Evolutionary conservation across 1,139 yeast genomes (phyloP).

Genomic region (Candida smagusa): DNA sequence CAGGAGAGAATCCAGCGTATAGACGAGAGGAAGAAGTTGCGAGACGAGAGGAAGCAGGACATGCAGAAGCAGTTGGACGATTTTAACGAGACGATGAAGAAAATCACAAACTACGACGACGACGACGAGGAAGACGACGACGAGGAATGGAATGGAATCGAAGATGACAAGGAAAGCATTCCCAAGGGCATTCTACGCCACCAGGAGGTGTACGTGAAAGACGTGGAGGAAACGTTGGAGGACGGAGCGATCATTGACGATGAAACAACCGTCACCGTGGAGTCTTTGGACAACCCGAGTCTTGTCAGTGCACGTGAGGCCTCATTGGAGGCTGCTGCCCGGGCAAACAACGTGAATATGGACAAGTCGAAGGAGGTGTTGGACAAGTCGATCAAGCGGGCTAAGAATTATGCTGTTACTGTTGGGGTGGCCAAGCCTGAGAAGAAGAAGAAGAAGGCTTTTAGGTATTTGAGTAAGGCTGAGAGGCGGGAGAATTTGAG

Average conservation of each 20-base stretch:
- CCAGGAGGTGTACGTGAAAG: constrained; percentile 44
- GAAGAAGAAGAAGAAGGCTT: constrained; percentile 67
- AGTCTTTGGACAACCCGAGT: constrained; percentile 49
- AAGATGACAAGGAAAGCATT: constrained; percentile 8
- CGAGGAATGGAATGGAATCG: constrained; percentile 11
- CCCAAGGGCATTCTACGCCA: constrained; percentile 41
- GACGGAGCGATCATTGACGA: constrained; percentile 46
- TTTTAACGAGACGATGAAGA: constrained; percentile 54
- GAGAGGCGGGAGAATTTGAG: constrained; percentile 69
- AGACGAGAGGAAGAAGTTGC: constrained; percentile 69
- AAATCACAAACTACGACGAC: constrained; percentile 31
- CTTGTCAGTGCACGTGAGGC: constrained; percentile 28
- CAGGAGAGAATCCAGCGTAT: constrained; percentile 68
- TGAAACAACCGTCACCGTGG: constrained; percentile 64
- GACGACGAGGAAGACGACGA: constrained; percentile 29
- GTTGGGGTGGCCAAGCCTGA: constrained; percentile 50
- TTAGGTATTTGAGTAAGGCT: constrained; percentile 75
- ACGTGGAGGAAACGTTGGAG: constrained; percentile 25
- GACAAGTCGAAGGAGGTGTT: constrained; percentile 57
- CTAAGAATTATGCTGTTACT: constrained; percentile 68
- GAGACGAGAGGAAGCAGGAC: constrained; percentile 68
- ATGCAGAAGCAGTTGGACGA: constrained; percentile 60
- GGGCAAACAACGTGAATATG: constrained; percentile 61
- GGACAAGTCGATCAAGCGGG: constrained; percentile 62
- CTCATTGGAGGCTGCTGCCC: constrained; percentile 53